Evolutionary conservation across 257 asterid genomes (phyloP), one percentile per base, ranked within the genome.

Genomic region (Craterostigma plantagineum): DNA sequence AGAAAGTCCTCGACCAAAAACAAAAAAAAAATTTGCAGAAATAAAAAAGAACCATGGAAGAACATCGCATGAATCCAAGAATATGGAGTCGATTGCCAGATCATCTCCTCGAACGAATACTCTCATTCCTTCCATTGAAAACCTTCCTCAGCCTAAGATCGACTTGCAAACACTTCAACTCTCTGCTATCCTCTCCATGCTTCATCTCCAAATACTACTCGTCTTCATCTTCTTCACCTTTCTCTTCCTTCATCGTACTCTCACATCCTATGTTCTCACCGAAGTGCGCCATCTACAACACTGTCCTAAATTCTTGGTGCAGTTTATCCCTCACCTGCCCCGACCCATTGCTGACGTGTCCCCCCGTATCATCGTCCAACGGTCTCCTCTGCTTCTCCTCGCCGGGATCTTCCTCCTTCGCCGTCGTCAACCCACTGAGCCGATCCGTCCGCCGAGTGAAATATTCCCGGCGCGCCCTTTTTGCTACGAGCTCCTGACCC

Each of bases 81-180:
- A 65, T 79, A 50, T 79, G 92, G 90, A 63, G 84, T 42, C 53
- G 36, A 44, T 35, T 79, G 18, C 92, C 92, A 10, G 61, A 67
- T 38, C 73, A 75, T 38, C 63, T 79, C 51, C 71, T 75, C 7
- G 83, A 75, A 14, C 60, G 44, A 7, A 52, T 79, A 2, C 81
- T 79, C 16, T 67, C 83, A 14, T 68, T 79, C 50, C 57, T 79
- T 1, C 92, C 92, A 5, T 54, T 75, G 16, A 75, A 79, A 48
- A 46, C 73, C 3, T 63, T 75, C 61, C 63, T 79, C 53, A 46
- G 51, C 45, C 77, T 79, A 50, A 54, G 70, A 45, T 65, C 87
- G 51, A 79, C 87, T 50, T 75, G 75, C 61, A 79, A 65, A 49
- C 75, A 58, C 56, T 72, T 79, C 76, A 61, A 61, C 18, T 64